Conservation (phyloP, 2,329 filamentous ascomycete species). For the Penicillium freii region DNA sequence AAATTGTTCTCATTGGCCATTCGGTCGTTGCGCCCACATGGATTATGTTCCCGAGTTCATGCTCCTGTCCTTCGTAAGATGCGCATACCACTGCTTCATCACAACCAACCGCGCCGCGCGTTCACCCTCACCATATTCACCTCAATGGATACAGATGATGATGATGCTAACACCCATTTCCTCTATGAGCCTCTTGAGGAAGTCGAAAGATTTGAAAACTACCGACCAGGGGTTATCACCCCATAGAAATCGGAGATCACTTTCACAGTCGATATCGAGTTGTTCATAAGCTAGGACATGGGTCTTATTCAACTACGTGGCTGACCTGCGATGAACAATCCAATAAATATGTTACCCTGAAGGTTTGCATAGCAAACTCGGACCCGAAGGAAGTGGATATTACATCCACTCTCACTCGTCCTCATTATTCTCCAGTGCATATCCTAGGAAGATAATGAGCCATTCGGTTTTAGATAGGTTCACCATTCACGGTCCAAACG, state of each 20-base stretch:
- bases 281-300: slow-evolving; percentile 42
- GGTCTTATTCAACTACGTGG: slow-evolving; percentile 37
- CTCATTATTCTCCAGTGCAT: not conserved
- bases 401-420: slow-evolving; percentile 23
- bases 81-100: slow-evolving; percentile 8
- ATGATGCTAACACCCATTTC: not conserved
- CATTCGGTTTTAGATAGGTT: not conserved
- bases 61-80: slow-evolving; percentile 7
- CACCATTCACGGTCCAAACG: slow-evolving; percentile 1
- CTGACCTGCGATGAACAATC: slow-evolving; percentile 25
- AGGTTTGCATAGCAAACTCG: not conserved
- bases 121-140: slow-evolving; percentile 13
- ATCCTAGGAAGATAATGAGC: not conserved
- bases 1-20: not conserved
- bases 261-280: slow-evolving; percentile 36
- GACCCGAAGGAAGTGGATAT: not conserved
- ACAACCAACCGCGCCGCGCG: slow-evolving; percentile 6
- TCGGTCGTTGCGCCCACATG: slow-evolving; percentile 7
- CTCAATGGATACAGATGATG: slow-evolving; percentile 11
- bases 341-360: slow-evolving; percentile 10
- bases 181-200: slow-evolving; percentile 20
- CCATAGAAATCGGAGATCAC: slow-evolving; percentile 28
- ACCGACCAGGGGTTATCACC: slow-evolving; percentile 30
- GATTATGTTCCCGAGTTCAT: slow-evolving; percentile 1
- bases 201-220: slow-evolving; percentile 23